A percentile compares a stretch with the other conserved stretches of the same genome.
Evolutionary conservation across 306 rosid genomes (phyloP).

Genomic region (Crotalaria pallida): DNA sequence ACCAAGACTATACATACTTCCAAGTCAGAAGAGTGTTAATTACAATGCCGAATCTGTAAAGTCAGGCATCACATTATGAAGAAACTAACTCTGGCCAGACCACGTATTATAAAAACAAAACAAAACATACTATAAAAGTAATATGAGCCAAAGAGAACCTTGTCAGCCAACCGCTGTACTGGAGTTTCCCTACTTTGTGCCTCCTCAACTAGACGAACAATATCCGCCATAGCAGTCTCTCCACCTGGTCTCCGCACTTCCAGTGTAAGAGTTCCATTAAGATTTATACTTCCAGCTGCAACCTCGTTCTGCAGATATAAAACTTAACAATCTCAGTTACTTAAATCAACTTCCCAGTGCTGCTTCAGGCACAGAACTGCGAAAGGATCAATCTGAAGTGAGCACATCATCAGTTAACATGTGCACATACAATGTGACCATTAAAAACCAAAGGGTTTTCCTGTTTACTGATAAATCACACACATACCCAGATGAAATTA

Average conservation of each 20-base stretch:
- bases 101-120: not conserved
- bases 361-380: constrained; percentile 7
- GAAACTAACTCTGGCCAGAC: not conserved
- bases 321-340: constrained; percentile 21
- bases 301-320: constrained; percentile 68
- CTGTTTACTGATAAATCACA: not conserved
- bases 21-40: not conserved
- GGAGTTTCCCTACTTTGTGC: constrained; percentile 98
- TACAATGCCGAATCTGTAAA: not conserved
- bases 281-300: constrained; percentile 95
- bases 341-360: constrained; percentile 10
- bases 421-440: not conserved
- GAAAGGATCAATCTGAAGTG: not conserved
- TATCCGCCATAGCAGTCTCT: constrained; percentile 81
- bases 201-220: constrained; percentile 93
- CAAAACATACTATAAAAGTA: not conserved
- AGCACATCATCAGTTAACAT: not conserved
- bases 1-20: constrained; percentile 2
- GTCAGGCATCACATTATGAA: not conserved
- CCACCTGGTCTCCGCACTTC: constrained; percentile 92
- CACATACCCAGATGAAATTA: not conserved
- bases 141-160: constrained; percentile 47
- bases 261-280: constrained; percentile 85
- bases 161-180: constrained; percentile 91
- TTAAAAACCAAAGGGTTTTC: not conserved